phyloP scores from a whole-genome alignment of 208 protist genomes.

The Naegleria fowleri region DNA sequence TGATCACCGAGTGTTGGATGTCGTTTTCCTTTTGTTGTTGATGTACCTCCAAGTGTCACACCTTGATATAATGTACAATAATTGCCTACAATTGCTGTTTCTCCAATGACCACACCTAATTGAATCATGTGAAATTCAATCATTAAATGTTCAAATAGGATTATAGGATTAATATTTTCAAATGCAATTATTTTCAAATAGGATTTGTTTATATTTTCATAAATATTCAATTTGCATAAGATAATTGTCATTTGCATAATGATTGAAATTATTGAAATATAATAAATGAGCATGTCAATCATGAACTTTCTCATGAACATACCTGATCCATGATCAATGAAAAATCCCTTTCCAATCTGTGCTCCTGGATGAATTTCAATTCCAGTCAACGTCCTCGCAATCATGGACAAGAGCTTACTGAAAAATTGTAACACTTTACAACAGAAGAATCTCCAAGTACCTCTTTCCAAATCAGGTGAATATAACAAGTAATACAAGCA shows the following conservation, averaged over 20 bases:
- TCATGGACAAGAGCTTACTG: neutral
- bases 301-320: too few relatives aligned
- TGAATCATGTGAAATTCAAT: too few relatives aligned
- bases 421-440: neutral
- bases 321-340: conserved; percentile 78
- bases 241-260: too few relatives aligned
- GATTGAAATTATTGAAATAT: too few relatives aligned
- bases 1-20: conserved; percentile 74
- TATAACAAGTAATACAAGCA: neutral
- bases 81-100: conserved; percentile 68
- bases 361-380: conserved; percentile 76
- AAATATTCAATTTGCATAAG: too few relatives aligned
- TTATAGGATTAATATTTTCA: too few relatives aligned
- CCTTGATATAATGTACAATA: conserved; percentile 42
- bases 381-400: neutral
- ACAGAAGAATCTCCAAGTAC: neutral
- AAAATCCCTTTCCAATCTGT: conserved; percentile 67
- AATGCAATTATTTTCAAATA: too few relatives aligned
- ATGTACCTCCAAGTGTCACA: conserved; percentile 66
- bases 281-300: too few relatives aligned
- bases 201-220: too few relatives aligned
- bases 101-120: conserved; percentile 63
- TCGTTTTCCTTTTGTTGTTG: conserved; percentile 36
- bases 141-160: too few relatives aligned
- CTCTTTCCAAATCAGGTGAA: neutral